Percentiles rank a stretch among this genome's conserved stretches.
These are phyloP conservation scores for Floccularia luteovirens DNA, from an alignment of 768 basidiomycete genomes.

Conservation along the genomic window DNA sequence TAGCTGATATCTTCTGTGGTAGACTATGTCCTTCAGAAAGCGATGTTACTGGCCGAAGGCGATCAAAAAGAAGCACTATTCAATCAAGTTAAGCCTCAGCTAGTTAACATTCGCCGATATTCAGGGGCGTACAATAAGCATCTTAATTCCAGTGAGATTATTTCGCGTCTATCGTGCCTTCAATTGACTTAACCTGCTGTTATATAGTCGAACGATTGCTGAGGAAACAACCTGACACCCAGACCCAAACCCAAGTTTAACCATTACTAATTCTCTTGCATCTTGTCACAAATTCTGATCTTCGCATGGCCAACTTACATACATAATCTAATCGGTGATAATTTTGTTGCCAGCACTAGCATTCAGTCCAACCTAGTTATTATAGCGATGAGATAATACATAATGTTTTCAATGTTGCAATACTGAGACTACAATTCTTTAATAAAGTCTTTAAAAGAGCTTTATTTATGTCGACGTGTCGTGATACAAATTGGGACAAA, in stretches of 20 bases:
- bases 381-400: too few relatives aligned
- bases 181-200: conserved; percentile 7
- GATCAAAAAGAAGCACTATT: conserved; percentile 67
- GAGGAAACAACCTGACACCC: conserved; percentile 31
- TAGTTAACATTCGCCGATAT: conserved; percentile 63
- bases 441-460: too few relatives aligned
- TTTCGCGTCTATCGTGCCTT: background rate
- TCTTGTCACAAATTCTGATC: too few relatives aligned
- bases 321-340: too few relatives aligned
- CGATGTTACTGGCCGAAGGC: conserved; percentile 58
- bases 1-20: background rate
- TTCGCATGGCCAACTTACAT: too few relatives aligned
- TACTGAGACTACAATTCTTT: too few relatives aligned
- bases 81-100: conserved; percentile 54
- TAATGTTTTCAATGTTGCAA: too few relatives aligned
- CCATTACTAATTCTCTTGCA: too few relatives aligned
- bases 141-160: conserved; percentile 62
- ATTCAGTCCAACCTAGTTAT: too few relatives aligned
- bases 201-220: conserved; percentile 61
- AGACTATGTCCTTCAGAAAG: conserved; percentile 87
- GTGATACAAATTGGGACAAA: conserved; percentile 11
- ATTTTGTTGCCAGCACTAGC: too few relatives aligned
- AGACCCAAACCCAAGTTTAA: too few relatives aligned
- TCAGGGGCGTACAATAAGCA: conserved; percentile 76
- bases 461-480: conserved; percentile 9